Conservation (phyloP, 768 basidiomycete genomes). For the Rhodotorula toruloides region DNA sequence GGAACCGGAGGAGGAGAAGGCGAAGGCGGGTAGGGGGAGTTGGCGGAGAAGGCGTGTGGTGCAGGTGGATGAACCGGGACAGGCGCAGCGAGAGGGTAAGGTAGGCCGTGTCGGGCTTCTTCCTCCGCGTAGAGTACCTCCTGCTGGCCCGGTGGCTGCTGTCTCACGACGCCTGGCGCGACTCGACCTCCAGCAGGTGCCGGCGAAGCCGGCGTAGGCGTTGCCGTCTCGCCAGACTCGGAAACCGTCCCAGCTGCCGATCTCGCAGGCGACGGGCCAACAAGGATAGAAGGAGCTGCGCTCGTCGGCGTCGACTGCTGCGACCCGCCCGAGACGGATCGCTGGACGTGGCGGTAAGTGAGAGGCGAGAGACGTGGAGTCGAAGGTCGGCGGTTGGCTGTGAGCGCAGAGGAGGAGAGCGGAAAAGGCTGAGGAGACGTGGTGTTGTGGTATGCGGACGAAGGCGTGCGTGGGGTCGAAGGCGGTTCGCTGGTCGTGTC, state of each 20-base stretch:
- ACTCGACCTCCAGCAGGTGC: too few relatives aligned
- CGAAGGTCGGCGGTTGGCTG: neutral
- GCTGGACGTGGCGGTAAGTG: neutral
- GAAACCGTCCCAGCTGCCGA: neutral
- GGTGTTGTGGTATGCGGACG: neutral
- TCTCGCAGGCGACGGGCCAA: neutral
- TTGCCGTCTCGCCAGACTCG: neutral
- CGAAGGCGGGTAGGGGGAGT: too few relatives aligned
- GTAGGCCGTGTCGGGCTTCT: too few relatives aligned
- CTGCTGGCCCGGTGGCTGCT: too few relatives aligned
- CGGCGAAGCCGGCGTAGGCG: neutral
- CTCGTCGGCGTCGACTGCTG: neutral
- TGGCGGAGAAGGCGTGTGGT: too few relatives aligned
- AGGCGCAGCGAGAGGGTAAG: too few relatives aligned
- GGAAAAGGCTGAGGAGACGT: conserved; percentile 5
- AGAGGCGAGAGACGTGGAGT: neutral
- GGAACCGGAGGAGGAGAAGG: too few relatives aligned
- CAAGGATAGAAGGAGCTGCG: neutral
- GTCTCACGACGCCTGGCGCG: too few relatives aligned
- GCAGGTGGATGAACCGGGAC: too few relatives aligned
- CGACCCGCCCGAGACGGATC: neutral
- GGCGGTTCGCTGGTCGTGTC: neutral
- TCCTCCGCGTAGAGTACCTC: too few relatives aligned
- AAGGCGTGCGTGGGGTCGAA: neutral
- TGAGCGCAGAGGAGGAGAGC: neutral